These are phyloP conservation scores for Solanum pennellii DNA, from an alignment of 257 asterid species.

Conservation along the genomic window DNA sequence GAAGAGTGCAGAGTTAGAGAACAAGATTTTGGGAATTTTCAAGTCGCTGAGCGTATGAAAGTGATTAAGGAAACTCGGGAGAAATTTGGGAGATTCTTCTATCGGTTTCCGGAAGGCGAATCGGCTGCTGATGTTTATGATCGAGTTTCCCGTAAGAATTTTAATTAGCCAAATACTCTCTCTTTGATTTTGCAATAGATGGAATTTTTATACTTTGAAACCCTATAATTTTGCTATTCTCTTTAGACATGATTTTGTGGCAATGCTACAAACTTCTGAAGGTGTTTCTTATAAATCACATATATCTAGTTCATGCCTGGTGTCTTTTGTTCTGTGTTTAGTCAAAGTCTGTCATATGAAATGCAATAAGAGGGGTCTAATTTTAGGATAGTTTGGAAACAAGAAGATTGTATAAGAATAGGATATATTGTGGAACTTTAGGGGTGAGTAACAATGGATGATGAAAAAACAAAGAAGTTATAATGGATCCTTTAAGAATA, in stretches of 20 bases:
- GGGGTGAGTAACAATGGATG: background rate
- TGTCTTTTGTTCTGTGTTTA: background rate
- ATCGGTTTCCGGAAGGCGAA: conserved; percentile 90
- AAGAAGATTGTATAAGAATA: background rate
- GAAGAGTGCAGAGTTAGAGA: conserved; percentile 90
- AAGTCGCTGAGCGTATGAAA: conserved; percentile 76
- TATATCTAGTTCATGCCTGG: background rate
- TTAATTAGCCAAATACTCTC: background rate
- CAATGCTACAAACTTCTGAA: background rate
- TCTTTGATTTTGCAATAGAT: background rate
- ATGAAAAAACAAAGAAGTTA: background rate
- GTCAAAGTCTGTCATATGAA: background rate
- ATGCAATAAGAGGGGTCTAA: background rate
- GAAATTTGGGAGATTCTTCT: conserved; percentile 78
- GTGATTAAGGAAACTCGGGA: conserved; percentile 72
- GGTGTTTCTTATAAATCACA: background rate
- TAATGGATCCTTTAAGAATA: background rate
- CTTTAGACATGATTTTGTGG: background rate
- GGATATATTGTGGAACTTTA: background rate
- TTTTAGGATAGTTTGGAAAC: background rate
- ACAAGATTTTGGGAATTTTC: conserved; percentile 97
- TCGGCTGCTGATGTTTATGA: conserved; percentile 92
- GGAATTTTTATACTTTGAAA: background rate
- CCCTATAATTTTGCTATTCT: background rate
- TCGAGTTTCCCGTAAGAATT: conserved; percentile 71